Evolutionary conservation across 768 basidiomycete species (phyloP), one percentile per base, ranked within the genome.

Genomic region (Mycena kentingensis): DNA sequence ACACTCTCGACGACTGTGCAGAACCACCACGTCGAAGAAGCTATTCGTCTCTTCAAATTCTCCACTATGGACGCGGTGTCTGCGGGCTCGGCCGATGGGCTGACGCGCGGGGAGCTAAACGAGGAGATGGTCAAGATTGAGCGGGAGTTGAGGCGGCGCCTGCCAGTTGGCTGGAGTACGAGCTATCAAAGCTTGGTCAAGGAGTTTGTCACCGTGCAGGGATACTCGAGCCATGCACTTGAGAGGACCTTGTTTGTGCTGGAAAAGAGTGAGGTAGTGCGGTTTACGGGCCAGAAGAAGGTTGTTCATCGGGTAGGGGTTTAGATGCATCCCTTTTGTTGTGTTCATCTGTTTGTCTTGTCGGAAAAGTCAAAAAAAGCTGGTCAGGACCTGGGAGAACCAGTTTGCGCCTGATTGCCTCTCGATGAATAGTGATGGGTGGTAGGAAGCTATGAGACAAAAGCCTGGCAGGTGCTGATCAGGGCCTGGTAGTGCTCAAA

Each of bases 41-140:
- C 97, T 5, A 98, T 98, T 61, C 88, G 97, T 10, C 72, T 99
- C 35, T 99, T 99, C 85, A 98, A 96, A 65, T 95, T 87, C 73
- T 98, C 95, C 8, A 98, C 97, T 3, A 98, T 99, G 96, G 94
- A 98, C 67, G 97, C 97, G 22, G 95, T 98, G 24, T 88, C 90
- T 12, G 93, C 94, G 1, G 95, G 97, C 12, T 88, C 91, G 27
- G 86, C 88, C 16, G 97, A 98, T 61, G 97, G 97, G 0, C 75
- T 98, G 52, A 90, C 93, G 13, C 83, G 95, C 36, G 87, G 88
- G 3, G 93, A 94, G 62, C 73, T 98, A 32, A 94, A 95, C 67
- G 94, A 94, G 48, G 96, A 98, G 73, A 93, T 98, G 79, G 74
- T 78, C 26, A 79, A 81, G 58, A 97, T 99, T 60, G 94, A 96